Evolutionary conservation across 176 grass and related monocot genomes (phyloP).

Genomic region (Sorghum bicolor): DNA sequence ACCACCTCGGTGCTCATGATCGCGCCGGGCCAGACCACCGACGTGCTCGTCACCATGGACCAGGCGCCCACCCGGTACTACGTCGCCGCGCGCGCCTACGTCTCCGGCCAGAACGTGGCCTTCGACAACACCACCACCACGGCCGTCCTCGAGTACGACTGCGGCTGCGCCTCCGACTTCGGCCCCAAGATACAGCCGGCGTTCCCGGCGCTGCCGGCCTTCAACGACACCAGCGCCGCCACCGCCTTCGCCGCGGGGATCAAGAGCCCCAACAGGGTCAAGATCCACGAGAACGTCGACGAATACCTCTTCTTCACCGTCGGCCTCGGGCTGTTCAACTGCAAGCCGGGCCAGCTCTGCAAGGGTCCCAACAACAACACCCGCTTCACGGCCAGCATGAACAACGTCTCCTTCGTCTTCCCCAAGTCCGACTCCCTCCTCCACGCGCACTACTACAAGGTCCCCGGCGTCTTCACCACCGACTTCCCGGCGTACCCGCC

Average conservation of each 20-base stretch:
- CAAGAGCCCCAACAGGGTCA: conserved; percentile 44
- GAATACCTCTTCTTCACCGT: conserved; percentile 74
- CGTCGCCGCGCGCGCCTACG: conserved; percentile 57
- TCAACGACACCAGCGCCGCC: conserved; percentile 65
- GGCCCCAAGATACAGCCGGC: conserved; percentile 27
- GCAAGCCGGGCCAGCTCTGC: conserved; percentile 38
- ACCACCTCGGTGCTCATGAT: conserved; percentile 72
- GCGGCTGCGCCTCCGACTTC: conserved; percentile 47
- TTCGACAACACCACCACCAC: conserved; percentile 89
- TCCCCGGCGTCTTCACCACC: conserved; percentile 58
- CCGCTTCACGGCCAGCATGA: conserved; percentile 77
- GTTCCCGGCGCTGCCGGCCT: conserved; percentile 62
- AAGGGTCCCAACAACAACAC: conserved; percentile 69
- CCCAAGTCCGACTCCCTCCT: conserved; percentile 51
- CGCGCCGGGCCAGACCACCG: conserved; percentile 75
- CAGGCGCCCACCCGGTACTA: conserved; percentile 65
- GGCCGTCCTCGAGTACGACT: conserved; percentile 76
- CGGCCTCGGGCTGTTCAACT: conserved; percentile 60
- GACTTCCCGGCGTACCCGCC: conserved; percentile 68
- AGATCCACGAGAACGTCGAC: conserved; percentile 55
- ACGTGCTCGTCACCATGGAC: conserved; percentile 80
- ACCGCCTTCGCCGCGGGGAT: conserved; percentile 49
- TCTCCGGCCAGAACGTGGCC: conserved; percentile 33
- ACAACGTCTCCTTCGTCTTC: conserved; percentile 79
- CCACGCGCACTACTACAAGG: conserved; percentile 48